A percentile compares a stretch with the other conserved stretches of the same genome.
Evolutionary conservation across 768 basidiomycete genomes (phyloP).

Genomic region (Scleroderma bovista): DNA sequence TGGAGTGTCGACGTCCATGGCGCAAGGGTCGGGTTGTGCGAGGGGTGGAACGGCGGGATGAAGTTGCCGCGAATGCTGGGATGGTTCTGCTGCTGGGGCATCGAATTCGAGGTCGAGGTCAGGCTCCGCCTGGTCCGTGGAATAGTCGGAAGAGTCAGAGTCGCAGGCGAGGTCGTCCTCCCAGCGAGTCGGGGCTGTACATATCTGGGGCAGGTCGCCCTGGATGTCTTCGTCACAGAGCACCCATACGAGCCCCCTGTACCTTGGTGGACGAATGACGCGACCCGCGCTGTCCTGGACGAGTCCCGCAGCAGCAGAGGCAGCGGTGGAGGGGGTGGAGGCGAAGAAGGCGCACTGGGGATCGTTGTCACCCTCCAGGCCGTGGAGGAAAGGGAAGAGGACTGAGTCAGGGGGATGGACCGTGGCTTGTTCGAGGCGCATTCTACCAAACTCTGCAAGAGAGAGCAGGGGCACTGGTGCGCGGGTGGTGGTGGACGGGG

Average conservation of each 20-base stretch:
- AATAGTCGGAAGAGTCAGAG: constrained; percentile 24
- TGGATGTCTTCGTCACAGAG: constrained; percentile 66
- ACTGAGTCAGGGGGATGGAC: constrained; percentile 74
- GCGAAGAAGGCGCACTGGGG: constrained; percentile 82
- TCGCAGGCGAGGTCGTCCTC: constrained; percentile 28
- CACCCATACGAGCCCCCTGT: constrained; percentile 82
- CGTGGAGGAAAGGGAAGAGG: constrained; percentile 87
- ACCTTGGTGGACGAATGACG: constrained; percentile 35
- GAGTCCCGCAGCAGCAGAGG: constrained; percentile 17
- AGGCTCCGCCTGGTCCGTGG: constrained; percentile 4
- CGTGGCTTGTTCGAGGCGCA: constrained; percentile 60
- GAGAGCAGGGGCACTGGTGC: constrained; percentile 39
- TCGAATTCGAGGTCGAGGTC: constrained; percentile 25
- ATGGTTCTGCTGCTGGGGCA: constrained; percentile 12
- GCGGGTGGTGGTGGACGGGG: constrained; percentile 20
- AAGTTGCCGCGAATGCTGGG: background rate
- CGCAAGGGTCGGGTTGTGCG: background rate
- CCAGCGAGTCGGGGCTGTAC: constrained; percentile 8
- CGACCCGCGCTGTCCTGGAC: constrained; percentile 20
- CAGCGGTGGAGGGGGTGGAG: constrained; percentile 19
- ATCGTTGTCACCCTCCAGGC: constrained; percentile 74
- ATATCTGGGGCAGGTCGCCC: constrained; percentile 1
- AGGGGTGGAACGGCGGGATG: too few relatives aligned
- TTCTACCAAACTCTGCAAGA: constrained; percentile 45
- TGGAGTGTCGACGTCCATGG: constrained; percentile 25